A percentile compares a stretch with the other conserved stretches of the same genome.
Conservation (phyloP, 345 rosid species). For the Citrus maxima region DNA sequence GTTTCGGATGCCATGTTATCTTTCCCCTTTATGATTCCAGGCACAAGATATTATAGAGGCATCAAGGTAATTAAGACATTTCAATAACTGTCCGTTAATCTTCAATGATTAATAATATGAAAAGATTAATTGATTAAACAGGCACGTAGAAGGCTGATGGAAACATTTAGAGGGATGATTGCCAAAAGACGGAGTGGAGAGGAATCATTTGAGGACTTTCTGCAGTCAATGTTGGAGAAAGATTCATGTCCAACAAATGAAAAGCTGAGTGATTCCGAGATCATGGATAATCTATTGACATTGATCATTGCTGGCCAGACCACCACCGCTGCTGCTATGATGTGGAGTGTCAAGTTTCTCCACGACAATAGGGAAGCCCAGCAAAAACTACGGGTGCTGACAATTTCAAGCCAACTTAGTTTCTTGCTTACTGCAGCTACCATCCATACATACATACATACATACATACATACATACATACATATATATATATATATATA, state of each 20-base stretch:
- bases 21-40: slow-evolving; percentile 56
- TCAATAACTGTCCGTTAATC: background rate
- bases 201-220: slow-evolving; percentile 39
- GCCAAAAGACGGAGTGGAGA: slow-evolving; percentile 35
- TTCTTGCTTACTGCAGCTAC: too few relatives aligned
- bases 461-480: too few relatives aligned
- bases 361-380: slow-evolving; percentile 41
- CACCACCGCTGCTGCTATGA: slow-evolving; percentile 61
- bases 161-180: slow-evolving; percentile 33
- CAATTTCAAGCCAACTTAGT: background rate
- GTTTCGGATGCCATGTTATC: slow-evolving; percentile 52
- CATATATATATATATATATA: too few relatives aligned
- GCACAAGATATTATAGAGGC: slow-evolving; percentile 52
- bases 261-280: slow-evolving; percentile 50
- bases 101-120: slow-evolving; percentile 1
- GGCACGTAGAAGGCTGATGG: slow-evolving; percentile 47
- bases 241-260: slow-evolving; percentile 38
- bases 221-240: slow-evolving; percentile 46
- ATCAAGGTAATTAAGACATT: slow-evolving; percentile 36
- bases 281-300: slow-evolving; percentile 54
- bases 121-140: slow-evolving; percentile 12
- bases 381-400: slow-evolving; percentile 42
- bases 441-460: too few relatives aligned
- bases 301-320: slow-evolving; percentile 57
- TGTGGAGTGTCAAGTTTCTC: slow-evolving; percentile 64